Conservation (phyloP, 1,284 basidiomycete genomes). For the Ustilago loliicola region DNA sequence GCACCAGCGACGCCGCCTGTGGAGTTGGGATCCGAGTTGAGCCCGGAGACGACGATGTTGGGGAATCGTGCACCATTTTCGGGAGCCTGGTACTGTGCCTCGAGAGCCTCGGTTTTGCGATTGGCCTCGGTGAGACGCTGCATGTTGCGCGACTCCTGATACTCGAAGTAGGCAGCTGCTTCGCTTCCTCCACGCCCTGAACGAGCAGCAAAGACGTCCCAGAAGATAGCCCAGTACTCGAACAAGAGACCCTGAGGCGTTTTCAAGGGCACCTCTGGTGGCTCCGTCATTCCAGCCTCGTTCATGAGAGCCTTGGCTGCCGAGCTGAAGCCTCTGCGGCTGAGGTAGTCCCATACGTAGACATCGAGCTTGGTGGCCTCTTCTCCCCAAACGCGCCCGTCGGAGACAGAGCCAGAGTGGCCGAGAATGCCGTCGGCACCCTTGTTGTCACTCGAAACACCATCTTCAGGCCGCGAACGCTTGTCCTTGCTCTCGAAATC, state of each 20-base stretch:
- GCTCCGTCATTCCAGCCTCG: slow-evolving; percentile 64
- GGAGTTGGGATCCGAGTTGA: slow-evolving; percentile 26
- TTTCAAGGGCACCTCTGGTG: slow-evolving; percentile 65
- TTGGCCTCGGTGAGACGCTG: slow-evolving; percentile 53
- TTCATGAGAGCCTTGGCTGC: slow-evolving; percentile 63
- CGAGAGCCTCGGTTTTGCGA: slow-evolving; percentile 50
- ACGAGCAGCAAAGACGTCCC: slow-evolving; percentile 68
- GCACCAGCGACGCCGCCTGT: slow-evolving; percentile 10
- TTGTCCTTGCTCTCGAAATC: slow-evolving; percentile 58
- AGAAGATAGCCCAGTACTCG: slow-evolving; percentile 70
- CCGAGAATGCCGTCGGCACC: slow-evolving; percentile 25
- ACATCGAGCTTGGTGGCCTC: slow-evolving; percentile 67
- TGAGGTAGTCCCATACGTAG: slow-evolving; percentile 70
- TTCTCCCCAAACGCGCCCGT: slow-evolving; percentile 59
- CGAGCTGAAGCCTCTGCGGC: slow-evolving; percentile 58
- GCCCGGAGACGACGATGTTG: slow-evolving; percentile 45
- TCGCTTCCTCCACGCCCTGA: slow-evolving; percentile 59
- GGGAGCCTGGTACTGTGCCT: slow-evolving; percentile 45
- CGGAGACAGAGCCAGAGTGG: slow-evolving; percentile 34
- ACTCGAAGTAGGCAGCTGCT: slow-evolving; percentile 61
- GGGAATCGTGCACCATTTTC: slow-evolving; percentile 51
- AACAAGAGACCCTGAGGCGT: slow-evolving; percentile 67
- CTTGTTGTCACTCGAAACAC: slow-evolving; percentile 20
- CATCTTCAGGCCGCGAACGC: slow-evolving; percentile 52
- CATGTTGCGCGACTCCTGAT: slow-evolving; percentile 59